Conservation (phyloP, 305 asterid genomes). For the Fraxinus greggii region DNA sequence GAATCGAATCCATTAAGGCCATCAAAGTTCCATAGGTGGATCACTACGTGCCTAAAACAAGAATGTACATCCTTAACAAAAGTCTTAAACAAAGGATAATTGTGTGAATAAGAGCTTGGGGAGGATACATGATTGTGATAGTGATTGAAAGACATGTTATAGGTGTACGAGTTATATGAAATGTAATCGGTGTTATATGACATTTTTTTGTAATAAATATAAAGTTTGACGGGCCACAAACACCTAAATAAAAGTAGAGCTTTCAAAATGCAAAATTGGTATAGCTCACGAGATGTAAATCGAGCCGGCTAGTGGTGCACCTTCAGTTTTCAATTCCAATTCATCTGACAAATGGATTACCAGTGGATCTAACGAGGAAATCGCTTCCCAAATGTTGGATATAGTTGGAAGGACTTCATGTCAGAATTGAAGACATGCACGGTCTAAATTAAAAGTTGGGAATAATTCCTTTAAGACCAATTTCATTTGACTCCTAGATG, state of each 20-base stretch:
- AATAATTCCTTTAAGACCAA: too few species aligned
- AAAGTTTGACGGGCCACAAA: background rate
- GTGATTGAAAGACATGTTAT: background rate
- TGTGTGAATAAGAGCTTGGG: background rate
- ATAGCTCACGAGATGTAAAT: background rate
- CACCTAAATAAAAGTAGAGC: background rate
- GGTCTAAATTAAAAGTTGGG: too few species aligned
- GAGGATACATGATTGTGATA: background rate
- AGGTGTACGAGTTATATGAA: background rate
- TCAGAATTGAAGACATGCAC: too few species aligned
- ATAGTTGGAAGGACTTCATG: too few species aligned
- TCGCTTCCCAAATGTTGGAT: too few species aligned
- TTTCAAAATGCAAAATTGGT: background rate
- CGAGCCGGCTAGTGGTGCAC: background rate
- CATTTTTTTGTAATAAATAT: background rate
- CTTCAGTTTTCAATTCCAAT: too few species aligned
- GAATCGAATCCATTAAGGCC: background rate
- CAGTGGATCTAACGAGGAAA: too few species aligned
- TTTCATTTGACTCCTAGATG: too few species aligned
- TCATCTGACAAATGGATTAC: too few species aligned
- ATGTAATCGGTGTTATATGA: background rate
- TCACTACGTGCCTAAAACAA: background rate
- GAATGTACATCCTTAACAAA: background rate
- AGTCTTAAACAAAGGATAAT: background rate
- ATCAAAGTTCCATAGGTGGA: background rate